Base-by-base conservation (phyloP, 2,329 filamentous ascomycete species). In the Pseudogymnoascus sp. region DNA sequence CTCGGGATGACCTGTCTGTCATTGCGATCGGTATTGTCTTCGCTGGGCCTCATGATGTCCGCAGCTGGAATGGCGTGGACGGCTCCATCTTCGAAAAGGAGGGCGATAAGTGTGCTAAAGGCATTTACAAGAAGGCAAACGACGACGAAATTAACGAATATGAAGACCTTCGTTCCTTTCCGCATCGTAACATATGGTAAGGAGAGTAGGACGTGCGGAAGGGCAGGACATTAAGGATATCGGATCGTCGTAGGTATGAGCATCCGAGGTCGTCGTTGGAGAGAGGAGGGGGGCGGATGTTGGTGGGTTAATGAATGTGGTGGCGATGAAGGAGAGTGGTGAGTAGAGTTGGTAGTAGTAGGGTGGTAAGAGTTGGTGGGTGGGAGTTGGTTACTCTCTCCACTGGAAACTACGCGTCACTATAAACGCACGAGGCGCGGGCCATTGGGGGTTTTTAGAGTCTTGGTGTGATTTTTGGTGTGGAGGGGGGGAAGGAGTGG, bases 101-200 rank as follows among this genome's bases (percentile, higher is more conserved):
- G 79, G 7, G 84, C 82, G 62, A 91, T 80, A 35, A 91, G 79
- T 7, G 86, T 90, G 75, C 84, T 89, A 69, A 90, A 85, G 64
- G 78, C 81, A 74, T 85, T 81, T 32, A 91, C 74, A 37, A 90
- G 78, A 70, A 87, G 81, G 58, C 78, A 78, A 66, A 91, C 73
- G 64, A 90, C 77, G 63, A 85, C 65, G 58, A 87, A 70, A 70
- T 87, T 88, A 72, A 84, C 77, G 62, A 90, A 62, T 12, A 73
- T 61, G 64, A 73, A 73, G 61, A 71, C 66, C 35, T 67, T 64
- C 28, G 69, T 72, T 34, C 68, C 69, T 59, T 68, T 69, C 35
- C 70, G 68, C 71, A 73, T 73, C 18, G 43, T 70, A 65, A 61
- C 32, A 58, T 58, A 38, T 58, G 25, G 43, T 30, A 50, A 50